Conservation (phyloP, 129 eudicot genomes). For the Pulicaria dysenterica region DNA sequence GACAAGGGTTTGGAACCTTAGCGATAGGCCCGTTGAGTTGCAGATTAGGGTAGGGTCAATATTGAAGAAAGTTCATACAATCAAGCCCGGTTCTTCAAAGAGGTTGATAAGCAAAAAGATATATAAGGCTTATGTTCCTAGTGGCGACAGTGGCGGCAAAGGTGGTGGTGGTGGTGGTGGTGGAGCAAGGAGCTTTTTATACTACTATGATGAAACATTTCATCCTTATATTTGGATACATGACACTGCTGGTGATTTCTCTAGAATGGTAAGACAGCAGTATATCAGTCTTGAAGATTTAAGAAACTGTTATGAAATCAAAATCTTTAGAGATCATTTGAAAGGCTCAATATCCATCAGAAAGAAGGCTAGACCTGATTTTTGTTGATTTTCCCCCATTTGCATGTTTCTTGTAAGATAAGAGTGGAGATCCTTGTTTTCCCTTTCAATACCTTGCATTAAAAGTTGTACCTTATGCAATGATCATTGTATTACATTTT, state of each 20-base stretch:
- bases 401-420: conserved; percentile 17
- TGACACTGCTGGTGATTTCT: conserved; percentile 64
- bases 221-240: conserved; percentile 87
- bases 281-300: conserved; percentile 85
- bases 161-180: conserved; percentile 30
- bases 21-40: conserved; percentile 80
- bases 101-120: conserved; percentile 74
- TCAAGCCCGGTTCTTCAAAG: conserved; percentile 82
- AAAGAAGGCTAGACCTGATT: conserved; percentile 67
- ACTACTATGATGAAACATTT: conserved; percentile 82
- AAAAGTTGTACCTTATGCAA: conserved; percentile 14
- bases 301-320: conserved; percentile 87
- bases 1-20: conserved; percentile 78
- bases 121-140: conserved; percentile 81
- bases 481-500: neutral
- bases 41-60: conserved; percentile 85
- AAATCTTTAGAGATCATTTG: conserved; percentile 74
- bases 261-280: conserved; percentile 88
- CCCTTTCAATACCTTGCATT: neutral
- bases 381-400: conserved; percentile 48
- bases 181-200: conserved; percentile 54
- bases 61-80: conserved; percentile 67
- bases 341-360: conserved; percentile 78
- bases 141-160: conserved; percentile 18
- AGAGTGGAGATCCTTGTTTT: conserved; percentile 3